Base-by-base conservation (phyloP, 768 basidiomycete species). In the Harrya chromipes region DNA sequence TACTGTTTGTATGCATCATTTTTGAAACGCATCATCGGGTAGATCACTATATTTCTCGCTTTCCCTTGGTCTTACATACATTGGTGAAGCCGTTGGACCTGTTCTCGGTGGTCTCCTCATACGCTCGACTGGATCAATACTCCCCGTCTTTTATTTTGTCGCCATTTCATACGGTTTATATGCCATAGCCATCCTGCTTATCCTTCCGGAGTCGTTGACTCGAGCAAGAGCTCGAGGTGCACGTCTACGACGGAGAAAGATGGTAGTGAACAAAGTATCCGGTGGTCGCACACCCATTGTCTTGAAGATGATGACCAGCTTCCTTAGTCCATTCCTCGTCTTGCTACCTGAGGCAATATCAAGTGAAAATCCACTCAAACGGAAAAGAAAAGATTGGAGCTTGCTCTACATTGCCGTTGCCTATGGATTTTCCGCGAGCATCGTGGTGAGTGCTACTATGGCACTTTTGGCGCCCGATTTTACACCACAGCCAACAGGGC, bases 161-260 rank as follows among this genome's bases (percentile, higher is more conserved):
- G 63, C 74, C 5, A 54, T 61, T 9, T 51, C 82, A 9, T 83
- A 87, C 53, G 21, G 74, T 19, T 8, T 81, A 39, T 82, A 79
- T 56, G 65, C 76, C 1, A 40, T 76, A 37, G 56, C 83, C 41
- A 60, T 81, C 23, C 77, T 81, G 66, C 67, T 84, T 49, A 21
- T 90, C 53, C 60, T 94, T 42, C 93, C 93, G 0, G 92, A 97
- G 66, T 90, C 90, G 0, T 74, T 93, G 1, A 79, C 84, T 10
- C 60, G 66, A 31, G 70, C 64, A 1, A 71, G 79, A 44, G 82
- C 76, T 47, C 53, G 57, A 49, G 47, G 58, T 40, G 59, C 63
- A 51, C 35, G 54, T 46, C 33, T 54, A 47, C 58, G 60, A 4
- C 17, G 42, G 23, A 46, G 31, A 44, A 40, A 48, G 34, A 52